Base-by-base conservation (phyloP, 331 rosid genomes). In the Arachis monticola region DNA sequence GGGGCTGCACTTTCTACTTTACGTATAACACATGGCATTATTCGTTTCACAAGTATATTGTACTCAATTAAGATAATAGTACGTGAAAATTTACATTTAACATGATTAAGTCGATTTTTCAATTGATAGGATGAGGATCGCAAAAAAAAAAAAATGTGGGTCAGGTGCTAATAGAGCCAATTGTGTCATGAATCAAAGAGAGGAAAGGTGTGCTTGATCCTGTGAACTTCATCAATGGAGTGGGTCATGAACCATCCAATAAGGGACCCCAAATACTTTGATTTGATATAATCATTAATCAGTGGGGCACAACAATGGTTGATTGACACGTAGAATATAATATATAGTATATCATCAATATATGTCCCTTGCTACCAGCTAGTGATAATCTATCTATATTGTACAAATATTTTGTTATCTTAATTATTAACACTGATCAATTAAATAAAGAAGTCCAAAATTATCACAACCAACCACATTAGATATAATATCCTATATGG, bases 201-300 rank as follows among this genome's bases (percentile, higher is more conserved):
- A 66, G 69, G 5, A 48, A 75, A 65, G 87, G 79, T 70, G 79
- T 74, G 77, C 63, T 83, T 79, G 57, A 69, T 74, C 71, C 67
- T 83, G 85, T 79, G 90, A 87, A 73, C 13, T 69, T 80, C 87
- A 78, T 83, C 78, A 86, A 83, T 82, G 69, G 66, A 59, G 86
- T 72, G 85, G 88, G 85, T 51, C 84, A 75, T 41, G 11, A 73
- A 79, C 75, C 46, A 72, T 78, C 80, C 69, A 57, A 69, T 59
- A 55, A 72, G 10, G 79, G 85, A 82, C 70, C 82, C 87, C 48
- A 53, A 64, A 76, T 69, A 41, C 77, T 63, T 63, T 58, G 83
- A 88, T 85, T 79, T 79, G 75, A 12, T 51, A 76, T 66, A 35
- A 35, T 35, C 40, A 35, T 35, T 35, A 50, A 71, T 50, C 8